Conservation (phyloP, 495 filamentous ascomycete genomes). For the Letharia columbiana region DNA sequence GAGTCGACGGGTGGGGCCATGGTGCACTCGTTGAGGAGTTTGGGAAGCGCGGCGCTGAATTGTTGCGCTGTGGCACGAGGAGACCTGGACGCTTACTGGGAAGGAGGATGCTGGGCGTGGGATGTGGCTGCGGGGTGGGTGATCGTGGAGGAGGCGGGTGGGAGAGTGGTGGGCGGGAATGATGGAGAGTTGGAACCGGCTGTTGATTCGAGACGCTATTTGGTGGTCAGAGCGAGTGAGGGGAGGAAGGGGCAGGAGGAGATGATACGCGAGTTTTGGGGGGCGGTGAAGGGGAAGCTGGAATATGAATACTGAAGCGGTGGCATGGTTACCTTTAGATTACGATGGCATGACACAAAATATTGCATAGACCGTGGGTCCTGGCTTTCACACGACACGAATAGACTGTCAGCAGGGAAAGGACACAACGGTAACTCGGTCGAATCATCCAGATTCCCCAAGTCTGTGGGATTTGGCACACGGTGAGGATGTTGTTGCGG, state of each 20-base stretch:
- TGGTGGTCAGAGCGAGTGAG: conserved; percentile 56
- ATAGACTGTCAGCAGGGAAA: background rate
- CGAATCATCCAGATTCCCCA: too few relatives aligned
- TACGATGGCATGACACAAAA: background rate
- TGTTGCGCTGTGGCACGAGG: conserved; percentile 74
- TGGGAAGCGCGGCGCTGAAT: conserved; percentile 80
- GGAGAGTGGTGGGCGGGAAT: conserved; percentile 69
- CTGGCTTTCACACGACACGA: background rate
- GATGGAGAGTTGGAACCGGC: conserved; percentile 63
- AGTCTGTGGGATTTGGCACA: too few relatives aligned
- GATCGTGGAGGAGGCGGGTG: conserved; percentile 76
- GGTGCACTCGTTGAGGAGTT: conserved; percentile 67
- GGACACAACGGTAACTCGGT: too few relatives aligned
- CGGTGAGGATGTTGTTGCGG: too few relatives aligned
- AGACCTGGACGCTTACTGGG: conserved; percentile 79
- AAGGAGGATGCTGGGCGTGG: conserved; percentile 92
- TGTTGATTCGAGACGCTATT: conserved; percentile 69
- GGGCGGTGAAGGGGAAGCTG: conserved; percentile 41
- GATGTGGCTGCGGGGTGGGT: conserved; percentile 91
- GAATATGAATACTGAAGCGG: conserved; percentile 34
- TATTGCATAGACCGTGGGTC: background rate
- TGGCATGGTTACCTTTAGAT: background rate
- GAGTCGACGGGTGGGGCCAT: conserved; percentile 67
- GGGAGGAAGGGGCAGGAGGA: conserved; percentile 59
- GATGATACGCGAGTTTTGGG: conserved; percentile 79